Percentiles rank a stretch among this genome's conserved stretches.
phyloP scores from a whole-genome alignment of 139 green algal species.

The Tetradesmus obliquus region DNA sequence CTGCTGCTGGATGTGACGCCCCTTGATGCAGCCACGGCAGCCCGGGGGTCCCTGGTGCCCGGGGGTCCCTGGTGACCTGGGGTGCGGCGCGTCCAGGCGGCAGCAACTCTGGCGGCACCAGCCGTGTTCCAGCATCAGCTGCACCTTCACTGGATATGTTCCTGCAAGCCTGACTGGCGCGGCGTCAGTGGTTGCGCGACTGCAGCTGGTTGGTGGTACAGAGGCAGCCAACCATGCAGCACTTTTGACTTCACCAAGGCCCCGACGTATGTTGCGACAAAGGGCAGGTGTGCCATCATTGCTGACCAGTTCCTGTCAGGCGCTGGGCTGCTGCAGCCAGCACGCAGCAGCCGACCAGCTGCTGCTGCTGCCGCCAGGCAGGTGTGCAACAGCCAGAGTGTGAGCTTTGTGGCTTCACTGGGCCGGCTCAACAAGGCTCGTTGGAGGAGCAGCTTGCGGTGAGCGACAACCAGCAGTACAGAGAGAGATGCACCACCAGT shows the following conservation, averaged over 20 bases:
- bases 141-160: neutral
- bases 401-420: conserved; percentile 26
- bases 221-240: neutral
- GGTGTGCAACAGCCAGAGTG: conserved; percentile 35
- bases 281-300: neutral
- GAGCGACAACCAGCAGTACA: neutral
- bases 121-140: neutral
- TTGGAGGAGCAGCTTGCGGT: conserved; percentile 29
- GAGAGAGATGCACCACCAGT: neutral
- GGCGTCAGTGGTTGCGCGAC: neutral
- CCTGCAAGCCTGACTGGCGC: neutral
- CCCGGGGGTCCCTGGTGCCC: no score
- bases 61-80: neutral
- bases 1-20: conserved; percentile 12
- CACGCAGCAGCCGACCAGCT: conserved; percentile 8
- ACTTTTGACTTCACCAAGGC: conserved; percentile 11
- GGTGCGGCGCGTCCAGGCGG: neutral
- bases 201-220: neutral
- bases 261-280: neutral
- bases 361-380: neutral
- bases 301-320: conserved; percentile 29
- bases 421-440: neutral
- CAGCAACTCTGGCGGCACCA: neutral
- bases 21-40: neutral
- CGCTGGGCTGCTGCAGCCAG: neutral